A percentile compares a stretch with the other conserved stretches of the same genome.
These are phyloP conservation scores for Gymnopilus junonius DNA, from an alignment of 768 basidiomycete genomes.

Conservation along the genomic window DNA sequence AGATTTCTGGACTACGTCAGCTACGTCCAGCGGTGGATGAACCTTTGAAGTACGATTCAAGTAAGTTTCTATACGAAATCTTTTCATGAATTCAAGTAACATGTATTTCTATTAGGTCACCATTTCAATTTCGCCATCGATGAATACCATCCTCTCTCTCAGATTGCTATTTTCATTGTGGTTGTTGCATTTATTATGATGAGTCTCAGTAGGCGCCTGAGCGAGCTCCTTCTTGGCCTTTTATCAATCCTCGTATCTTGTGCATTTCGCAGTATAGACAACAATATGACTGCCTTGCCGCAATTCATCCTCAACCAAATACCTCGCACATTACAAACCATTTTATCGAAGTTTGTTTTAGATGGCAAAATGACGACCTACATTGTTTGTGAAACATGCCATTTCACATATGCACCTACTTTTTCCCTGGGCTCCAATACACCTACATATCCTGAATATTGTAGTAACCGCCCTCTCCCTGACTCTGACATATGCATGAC, in stretches of 20 bases:
- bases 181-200: constrained; percentile 11
- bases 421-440: constrained; percentile 3
- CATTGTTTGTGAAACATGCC: constrained; percentile 13
- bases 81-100: background rate
- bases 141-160: background rate
- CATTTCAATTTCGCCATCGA: constrained; percentile 9
- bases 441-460: constrained; percentile 7
- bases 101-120: background rate
- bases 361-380: constrained; percentile 8
- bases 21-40: background rate
- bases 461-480: constrained; percentile 6
- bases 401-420: constrained; percentile 8
- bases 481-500: constrained; percentile 3
- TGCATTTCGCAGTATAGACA: background rate
- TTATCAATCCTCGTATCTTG: background rate
- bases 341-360: constrained; percentile 10
- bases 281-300: background rate
- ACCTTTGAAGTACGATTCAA: background rate
- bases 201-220: constrained; percentile 4
- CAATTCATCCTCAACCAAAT: constrained; percentile 6
- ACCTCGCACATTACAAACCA: constrained; percentile 7
- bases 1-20: background rate
- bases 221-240: constrained; percentile 8
- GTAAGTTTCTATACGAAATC: background rate
- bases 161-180: constrained; percentile 13